Evolutionary conservation across 1,284 basidiomycete species (phyloP), one percentile per base, ranked within the genome.

Genomic region (Ceratobasidium sp.): DNA sequence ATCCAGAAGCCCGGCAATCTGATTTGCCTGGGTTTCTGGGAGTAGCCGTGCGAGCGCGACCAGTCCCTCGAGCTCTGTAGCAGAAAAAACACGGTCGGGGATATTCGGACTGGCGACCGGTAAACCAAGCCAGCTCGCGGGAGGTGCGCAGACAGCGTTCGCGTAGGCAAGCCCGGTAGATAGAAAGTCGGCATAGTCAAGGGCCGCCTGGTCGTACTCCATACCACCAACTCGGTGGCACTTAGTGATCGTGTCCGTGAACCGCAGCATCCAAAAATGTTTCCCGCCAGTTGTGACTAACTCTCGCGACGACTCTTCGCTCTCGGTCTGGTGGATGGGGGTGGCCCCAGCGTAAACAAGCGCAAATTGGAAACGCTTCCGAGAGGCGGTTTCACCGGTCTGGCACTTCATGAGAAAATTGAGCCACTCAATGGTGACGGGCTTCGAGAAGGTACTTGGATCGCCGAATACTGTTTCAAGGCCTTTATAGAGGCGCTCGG

Each of bases 281-380:
- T 33, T 59, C 7, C 56, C 29, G 7, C 36, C 36, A 7, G 17
- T 17, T 6, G 56, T 59, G 31, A 31, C 56, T 31, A 2, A 31
- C 56, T 59, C 56, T 17, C 56, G 56, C 27, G 56, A 59, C 29
- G 29, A 31, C 29, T 59, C 56, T 19, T 59, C 3, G 29, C 56
- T 59, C 29, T 33, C 31, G 56, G 56, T 6, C 9, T 4, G 22
- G 17, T 59, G 29, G 22, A 59, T 29, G 7, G 27, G 11, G 15
- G 2, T 19, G 5, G n/a, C 17, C 4, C 56, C 15, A 11, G 56
- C 56, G n/a, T 33, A 19, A 3, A 36, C 27, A 14, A 29, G 56
- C 27, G 29, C 15, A 31, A 36, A 59, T 17, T 59, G 56, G 36
- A 59, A 33, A 1, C 15, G 5, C 56, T 59, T n/a, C 14, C 8